These are phyloP conservation scores for Trichosporon ovoides DNA, from an alignment of 1,284 basidiomycete species.

Conservation along the genomic window DNA sequence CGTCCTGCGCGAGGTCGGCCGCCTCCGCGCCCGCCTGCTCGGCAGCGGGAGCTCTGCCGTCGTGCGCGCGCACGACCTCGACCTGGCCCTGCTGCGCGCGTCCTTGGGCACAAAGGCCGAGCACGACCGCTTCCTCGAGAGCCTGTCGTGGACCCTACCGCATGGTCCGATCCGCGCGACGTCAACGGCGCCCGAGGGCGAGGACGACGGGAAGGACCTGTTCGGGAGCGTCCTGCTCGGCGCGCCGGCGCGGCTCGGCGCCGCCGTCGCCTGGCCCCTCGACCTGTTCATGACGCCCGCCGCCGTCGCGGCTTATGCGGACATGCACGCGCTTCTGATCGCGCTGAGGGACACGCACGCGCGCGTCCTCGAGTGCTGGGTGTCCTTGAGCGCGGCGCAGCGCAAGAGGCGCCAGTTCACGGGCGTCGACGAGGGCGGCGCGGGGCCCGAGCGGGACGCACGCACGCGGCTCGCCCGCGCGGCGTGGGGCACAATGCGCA, in stretches of 20 bases:
- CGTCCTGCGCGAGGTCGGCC: slow-evolving; percentile 52
- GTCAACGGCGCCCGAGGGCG: slow-evolving; percentile 45
- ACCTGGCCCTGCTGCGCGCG: slow-evolving; percentile 67
- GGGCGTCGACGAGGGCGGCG: slow-evolving; percentile 77
- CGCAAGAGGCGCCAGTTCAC: slow-evolving; percentile 75
- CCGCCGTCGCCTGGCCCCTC: slow-evolving; percentile 73
- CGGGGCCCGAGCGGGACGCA: slow-evolving; percentile 57
- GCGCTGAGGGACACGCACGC: slow-evolving; percentile 76
- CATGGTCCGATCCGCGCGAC: slow-evolving; percentile 61
- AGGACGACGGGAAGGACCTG: slow-evolving; percentile 31
- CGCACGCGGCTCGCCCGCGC: slow-evolving; percentile 62
- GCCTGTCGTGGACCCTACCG: slow-evolving; percentile 66
- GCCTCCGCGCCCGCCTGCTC: slow-evolving; percentile 51
- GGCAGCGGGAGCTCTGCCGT: slow-evolving; percentile 59
- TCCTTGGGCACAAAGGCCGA: slow-evolving; percentile 79
- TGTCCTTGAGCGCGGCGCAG: slow-evolving; percentile 72
- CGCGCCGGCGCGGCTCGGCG: slow-evolving; percentile 65
- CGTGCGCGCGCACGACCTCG: slow-evolving; percentile 53
- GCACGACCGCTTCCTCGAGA: slow-evolving; percentile 65
- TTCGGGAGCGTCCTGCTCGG: slow-evolving; percentile 74
- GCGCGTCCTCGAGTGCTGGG: slow-evolving; percentile 73
- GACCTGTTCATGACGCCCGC: slow-evolving; percentile 77
- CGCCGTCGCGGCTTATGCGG: slow-evolving; percentile 68
- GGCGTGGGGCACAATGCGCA: slow-evolving; percentile 76
- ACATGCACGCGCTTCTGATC: slow-evolving; percentile 74